Base-by-base conservation (phyloP, 2,329 filamentous ascomycete genomes). In the Fusarium oxysporum region DNA sequence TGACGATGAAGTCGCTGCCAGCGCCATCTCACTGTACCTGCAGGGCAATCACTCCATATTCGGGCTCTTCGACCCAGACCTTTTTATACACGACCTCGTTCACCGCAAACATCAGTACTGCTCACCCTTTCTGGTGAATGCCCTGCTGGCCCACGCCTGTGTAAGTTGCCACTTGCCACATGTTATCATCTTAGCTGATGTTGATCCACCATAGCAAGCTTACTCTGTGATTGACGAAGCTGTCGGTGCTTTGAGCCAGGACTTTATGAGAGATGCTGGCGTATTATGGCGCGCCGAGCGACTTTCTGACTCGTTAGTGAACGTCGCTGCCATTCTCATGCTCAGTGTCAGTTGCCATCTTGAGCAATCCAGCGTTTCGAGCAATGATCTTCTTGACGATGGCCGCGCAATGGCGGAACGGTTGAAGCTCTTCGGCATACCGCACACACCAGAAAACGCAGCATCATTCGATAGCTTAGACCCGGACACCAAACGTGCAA, bases 1-100 rank as follows among this genome's bases (percentile, higher is more conserved):
- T n/a, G 53, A 71, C 6, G 67, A 80, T 33, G 73, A 80, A 14
- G 71, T 81, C 14, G 78, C 80, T 19, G 80, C 79, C 1, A 65
- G 71, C 21, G 72, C 77, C 28, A 77, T 83, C 12, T 82, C 80
- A 0, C 62, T 79, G 3, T 83, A 82, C 41, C 71, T 82, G 2
- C 64, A 71, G 50, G 79, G 78, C 10, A 80, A 82, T 13, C 79
- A 83, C 51, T 80, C 81, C 1, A 72, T 83, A 1, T 72, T 83
- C 10, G 81, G 80, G 6, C 61, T 80, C 3, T 83, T 83, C 47
- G 77, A 82, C 33, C 67, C 81, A 0, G n/a, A 75, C 33, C 73
- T 81, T 3, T 81, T 83, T 48, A 68, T 83, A 35, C 55, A 65
- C 13, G 80, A 82, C 59, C 70, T 83, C 5, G 64, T 82, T 13